These are phyloP conservation scores for Solanum megistacrolobum DNA, from an alignment of 257 asterid genomes.

Conservation along the genomic window DNA sequence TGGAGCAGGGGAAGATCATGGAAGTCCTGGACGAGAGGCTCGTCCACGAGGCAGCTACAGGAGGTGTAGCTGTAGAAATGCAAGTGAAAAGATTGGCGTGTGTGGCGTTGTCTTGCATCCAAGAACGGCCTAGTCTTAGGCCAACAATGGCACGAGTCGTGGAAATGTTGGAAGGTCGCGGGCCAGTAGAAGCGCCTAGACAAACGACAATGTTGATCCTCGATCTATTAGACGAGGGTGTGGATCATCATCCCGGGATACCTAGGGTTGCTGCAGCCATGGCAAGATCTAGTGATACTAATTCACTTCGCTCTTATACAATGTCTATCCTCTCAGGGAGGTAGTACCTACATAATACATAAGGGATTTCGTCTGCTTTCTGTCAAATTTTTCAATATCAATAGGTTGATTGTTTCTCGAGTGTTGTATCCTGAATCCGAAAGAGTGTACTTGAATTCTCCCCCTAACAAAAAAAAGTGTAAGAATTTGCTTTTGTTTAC, in stretches of 20 bases:
- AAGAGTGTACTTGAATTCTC: neutral
- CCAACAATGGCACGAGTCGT: constrained; percentile 66
- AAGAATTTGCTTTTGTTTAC: neutral
- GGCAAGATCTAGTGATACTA: constrained; percentile 5
- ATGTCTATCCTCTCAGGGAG: constrained; percentile 42
- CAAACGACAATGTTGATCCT: constrained; percentile 36
- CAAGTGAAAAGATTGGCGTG: constrained; percentile 37
- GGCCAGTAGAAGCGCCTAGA: constrained; percentile 41
- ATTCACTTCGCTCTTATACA: constrained; percentile 25
- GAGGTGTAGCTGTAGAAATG: constrained; percentile 25
- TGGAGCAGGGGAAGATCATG: constrained; percentile 45
- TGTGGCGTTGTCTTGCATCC: constrained; percentile 72
- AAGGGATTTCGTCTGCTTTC: neutral
- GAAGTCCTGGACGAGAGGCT: constrained; percentile 56
- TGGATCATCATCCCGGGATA: neutral
- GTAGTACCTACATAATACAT: neutral
- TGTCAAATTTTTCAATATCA: neutral
- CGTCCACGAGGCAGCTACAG: constrained; percentile 1
- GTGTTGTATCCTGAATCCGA: neutral
- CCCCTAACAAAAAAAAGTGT: neutral
- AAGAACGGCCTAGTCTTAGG: constrained; percentile 50
- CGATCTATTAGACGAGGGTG: constrained; percentile 31
- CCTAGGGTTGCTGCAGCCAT: constrained; percentile 8
- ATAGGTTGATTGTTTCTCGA: neutral
- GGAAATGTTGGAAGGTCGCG: constrained; percentile 73